These are phyloP conservation scores for Talaromyces adpressus DNA, from an alignment of 495 filamentous ascomycete genomes.

Conservation along the genomic window DNA sequence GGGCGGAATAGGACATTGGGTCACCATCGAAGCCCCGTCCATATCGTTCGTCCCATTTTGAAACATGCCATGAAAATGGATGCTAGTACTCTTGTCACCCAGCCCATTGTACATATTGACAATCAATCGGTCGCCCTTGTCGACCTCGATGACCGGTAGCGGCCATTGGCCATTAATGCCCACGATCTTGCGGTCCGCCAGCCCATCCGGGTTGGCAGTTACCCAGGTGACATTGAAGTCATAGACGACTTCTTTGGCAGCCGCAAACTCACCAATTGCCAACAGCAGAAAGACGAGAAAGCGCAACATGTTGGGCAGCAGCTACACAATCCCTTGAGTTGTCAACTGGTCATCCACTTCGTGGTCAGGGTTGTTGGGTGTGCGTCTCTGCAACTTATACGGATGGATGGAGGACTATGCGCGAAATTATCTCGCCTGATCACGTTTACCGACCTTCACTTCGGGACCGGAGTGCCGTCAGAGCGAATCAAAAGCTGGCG, in stretches of 20 bases:
- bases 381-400: background rate
- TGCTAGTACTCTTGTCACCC: conserved; percentile 58
- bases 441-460: background rate
- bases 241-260: conserved; percentile 60
- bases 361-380: background rate
- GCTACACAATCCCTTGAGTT: background rate
- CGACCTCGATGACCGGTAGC: conserved; percentile 58
- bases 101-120: conserved; percentile 68
- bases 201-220: conserved; percentile 70
- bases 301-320: background rate
- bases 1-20: conserved; percentile 62
- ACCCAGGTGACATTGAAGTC: conserved; percentile 81
- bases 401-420: background rate
- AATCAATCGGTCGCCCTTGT: conserved; percentile 63
- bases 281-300: background rate
- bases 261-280: conserved; percentile 4
- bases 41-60: conserved; percentile 62
- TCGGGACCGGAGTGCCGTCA: background rate
- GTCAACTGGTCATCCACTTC: background rate
- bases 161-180: conserved; percentile 83
- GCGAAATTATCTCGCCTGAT: background rate
- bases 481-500: background rate
- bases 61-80: conserved; percentile 79
- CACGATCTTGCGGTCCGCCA: conserved; percentile 57
- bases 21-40: conserved; percentile 65